Conservation (phyloP, 441 rosid genomes). For the Adansonia madagascariensis region DNA sequence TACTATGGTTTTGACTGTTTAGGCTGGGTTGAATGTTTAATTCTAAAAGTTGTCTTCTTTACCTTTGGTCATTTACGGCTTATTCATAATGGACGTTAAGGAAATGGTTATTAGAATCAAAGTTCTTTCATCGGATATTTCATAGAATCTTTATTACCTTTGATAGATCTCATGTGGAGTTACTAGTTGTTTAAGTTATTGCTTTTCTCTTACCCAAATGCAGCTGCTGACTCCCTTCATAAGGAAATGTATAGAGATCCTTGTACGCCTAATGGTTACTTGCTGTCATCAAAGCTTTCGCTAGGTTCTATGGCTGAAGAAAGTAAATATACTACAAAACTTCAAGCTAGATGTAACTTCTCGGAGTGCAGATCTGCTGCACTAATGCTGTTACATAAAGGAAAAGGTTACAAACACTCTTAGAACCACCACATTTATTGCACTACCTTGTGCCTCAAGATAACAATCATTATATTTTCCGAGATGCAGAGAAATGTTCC, state of each 20-base stretch:
- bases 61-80: neutral
- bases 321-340: conserved; percentile 36
- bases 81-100: neutral
- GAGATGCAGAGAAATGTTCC: conserved; percentile 63
- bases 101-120: neutral
- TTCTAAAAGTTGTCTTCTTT: conserved; percentile 9
- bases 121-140: neutral
- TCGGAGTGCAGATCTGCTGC: conserved; percentile 86
- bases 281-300: conserved; percentile 39
- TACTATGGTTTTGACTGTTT: neutral
- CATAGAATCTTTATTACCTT: conserved; percentile 12
- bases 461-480: conserved; percentile 18
- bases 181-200: neutral
- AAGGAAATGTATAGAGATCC: conserved; percentile 57
- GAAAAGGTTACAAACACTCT: conserved; percentile 56
- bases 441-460: neutral
- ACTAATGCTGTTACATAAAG: conserved; percentile 58
- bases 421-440: neutral
- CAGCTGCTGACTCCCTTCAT: conserved; percentile 52
- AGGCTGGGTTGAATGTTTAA: conserved; percentile 6
- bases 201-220: conserved; percentile 21
- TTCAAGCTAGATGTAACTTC: conserved; percentile 76
- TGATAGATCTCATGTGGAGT: neutral
- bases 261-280: conserved; percentile 82
- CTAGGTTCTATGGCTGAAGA: conserved; percentile 50